Base-by-base conservation (phyloP, 805 yeast genomes). In the Kodamaea neixiangensis region DNA sequence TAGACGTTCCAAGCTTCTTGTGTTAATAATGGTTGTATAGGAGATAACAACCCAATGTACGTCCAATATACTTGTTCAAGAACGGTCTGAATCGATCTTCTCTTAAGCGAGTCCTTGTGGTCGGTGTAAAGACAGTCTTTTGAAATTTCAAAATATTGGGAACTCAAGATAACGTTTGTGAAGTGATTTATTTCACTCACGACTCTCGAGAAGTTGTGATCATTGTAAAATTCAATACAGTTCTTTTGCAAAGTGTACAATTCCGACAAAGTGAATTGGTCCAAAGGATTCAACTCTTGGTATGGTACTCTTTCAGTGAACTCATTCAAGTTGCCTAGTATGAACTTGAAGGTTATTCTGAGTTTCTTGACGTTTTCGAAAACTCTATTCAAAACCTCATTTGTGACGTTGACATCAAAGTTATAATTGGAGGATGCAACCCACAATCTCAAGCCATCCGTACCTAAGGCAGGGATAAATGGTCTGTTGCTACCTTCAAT, bases 391-490 rank as follows among this genome's bases (percentile, higher is more conserved):
- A 91, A 73, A 9, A 90, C 81, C 20, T 82, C 82, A 11, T 87
- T 81, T 3, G 96, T 90, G 20, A 89, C 78, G 13, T 82, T 75
- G 41, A 94, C 83, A 65, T 94, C 99, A 42, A 79, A 79, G 2
- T 93, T 84, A 61, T 87, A 94, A 64, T 92, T 93, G 1, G 94
- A 78, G 49, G 89, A 92, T 0, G 97, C 97, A 6, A 86, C 89
- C 87, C 97, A 87, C 50, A 92, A 73, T 58, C 99, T 77, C 53
- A 94, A 71, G 0, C 99, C 99, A 65, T 92, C 98, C 14, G 89
- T 80, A 9, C 99, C 98, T 17, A 93, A 70, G 11, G 83, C 75
- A 1, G 90, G 89, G 5, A 71, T 58, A 13, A 59, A 54, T 7
- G 72, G 72, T 31, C 73, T 71, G 6, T 68, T 66, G 4, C 78